Evolutionary conservation across 495 filamentous ascomycete genomes (phyloP).

Genomic region (Penicillium silybi): DNA sequence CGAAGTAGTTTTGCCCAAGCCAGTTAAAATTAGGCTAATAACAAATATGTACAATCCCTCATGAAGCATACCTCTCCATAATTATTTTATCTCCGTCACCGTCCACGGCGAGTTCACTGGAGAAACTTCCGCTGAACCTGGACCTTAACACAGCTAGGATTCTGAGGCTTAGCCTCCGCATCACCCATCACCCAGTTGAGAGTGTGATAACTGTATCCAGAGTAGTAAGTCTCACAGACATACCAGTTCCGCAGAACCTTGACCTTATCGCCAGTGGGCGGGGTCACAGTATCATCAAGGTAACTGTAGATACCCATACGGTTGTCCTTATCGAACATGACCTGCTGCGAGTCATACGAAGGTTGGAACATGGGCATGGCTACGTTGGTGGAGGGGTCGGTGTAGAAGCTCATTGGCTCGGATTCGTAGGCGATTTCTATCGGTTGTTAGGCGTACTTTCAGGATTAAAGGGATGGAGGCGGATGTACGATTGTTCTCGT

Average conservation of each 20-base stretch:
- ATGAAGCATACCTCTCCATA: no score
- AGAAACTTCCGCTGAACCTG: conserved; percentile 31
- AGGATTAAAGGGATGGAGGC: neutral
- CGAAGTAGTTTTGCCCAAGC: no score
- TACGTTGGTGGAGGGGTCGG: conserved; percentile 47
- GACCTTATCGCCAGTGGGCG: conserved; percentile 9
- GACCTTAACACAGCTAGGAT: conserved; percentile 53
- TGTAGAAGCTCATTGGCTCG: conserved; percentile 36
- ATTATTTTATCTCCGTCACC: no score
- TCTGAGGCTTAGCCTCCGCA: conserved; percentile 39
- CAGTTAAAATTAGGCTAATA: no score
- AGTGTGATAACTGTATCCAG: conserved; percentile 48
- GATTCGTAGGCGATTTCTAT: conserved; percentile 18
- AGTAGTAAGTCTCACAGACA: conserved; percentile 47
- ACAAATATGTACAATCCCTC: no score
- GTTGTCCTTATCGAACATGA: conserved; percentile 44
- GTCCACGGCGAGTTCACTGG: no score
- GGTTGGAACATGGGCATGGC: conserved; percentile 45
- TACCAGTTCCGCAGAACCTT: conserved; percentile 43
- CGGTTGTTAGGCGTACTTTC: neutral
- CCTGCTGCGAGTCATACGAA: conserved; percentile 10
- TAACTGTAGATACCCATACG: conserved; percentile 42
- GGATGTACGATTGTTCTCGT: neutral
- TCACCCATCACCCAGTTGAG: conserved; percentile 46
- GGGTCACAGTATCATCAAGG: conserved; percentile 38